Evolutionary conservation across 2,329 filamentous ascomycete genomes (phyloP).

Genomic region (Claviceps lovelessii): DNA sequence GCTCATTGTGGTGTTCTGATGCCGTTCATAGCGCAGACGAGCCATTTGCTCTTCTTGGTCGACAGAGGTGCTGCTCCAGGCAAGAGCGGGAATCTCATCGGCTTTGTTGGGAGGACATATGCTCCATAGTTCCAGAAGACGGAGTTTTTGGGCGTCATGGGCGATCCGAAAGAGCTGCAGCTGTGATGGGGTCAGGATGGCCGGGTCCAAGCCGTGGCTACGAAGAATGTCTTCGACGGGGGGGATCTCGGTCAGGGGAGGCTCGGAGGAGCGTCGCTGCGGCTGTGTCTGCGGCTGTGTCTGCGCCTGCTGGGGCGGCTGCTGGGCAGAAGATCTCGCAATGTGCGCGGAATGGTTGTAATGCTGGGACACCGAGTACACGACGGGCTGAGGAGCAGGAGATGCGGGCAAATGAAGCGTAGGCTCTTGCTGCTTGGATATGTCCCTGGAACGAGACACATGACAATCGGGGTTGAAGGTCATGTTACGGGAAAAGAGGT

Average conservation of each 20-base stretch:
- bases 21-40: slow-evolving; percentile 41
- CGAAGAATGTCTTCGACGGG: slow-evolving; percentile 44
- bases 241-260: slow-evolving; percentile 31
- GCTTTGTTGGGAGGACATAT: slow-evolving; percentile 56
- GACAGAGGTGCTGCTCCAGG: slow-evolving; percentile 38
- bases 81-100: slow-evolving; percentile 37
- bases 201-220: slow-evolving; percentile 55
- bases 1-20: slow-evolving; percentile 32
- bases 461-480: slow-evolving; percentile 38
- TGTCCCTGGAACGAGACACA: slow-evolving; percentile 10
- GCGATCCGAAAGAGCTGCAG: slow-evolving; percentile 66
- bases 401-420: slow-evolving; percentile 12
- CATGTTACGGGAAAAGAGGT: slow-evolving; percentile 64
- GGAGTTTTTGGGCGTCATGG: slow-evolving; percentile 54
- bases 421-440: slow-evolving; percentile 19
- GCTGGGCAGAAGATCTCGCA: slow-evolving; percentile 20
- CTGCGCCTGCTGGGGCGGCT: slow-evolving; percentile 12
- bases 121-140: slow-evolving; percentile 73
- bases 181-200: slow-evolving; percentile 57
- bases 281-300: slow-evolving; percentile 15
- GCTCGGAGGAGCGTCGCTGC: slow-evolving; percentile 35
- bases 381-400: slow-evolving; percentile 30
- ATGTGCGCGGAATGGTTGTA: slow-evolving; percentile 68
- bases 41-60: slow-evolving; percentile 47
- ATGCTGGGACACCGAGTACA: slow-evolving; percentile 66